Base-by-base conservation (phyloP, 2,329 filamentous ascomycete species). In the Aquanectria penicillioides region DNA sequence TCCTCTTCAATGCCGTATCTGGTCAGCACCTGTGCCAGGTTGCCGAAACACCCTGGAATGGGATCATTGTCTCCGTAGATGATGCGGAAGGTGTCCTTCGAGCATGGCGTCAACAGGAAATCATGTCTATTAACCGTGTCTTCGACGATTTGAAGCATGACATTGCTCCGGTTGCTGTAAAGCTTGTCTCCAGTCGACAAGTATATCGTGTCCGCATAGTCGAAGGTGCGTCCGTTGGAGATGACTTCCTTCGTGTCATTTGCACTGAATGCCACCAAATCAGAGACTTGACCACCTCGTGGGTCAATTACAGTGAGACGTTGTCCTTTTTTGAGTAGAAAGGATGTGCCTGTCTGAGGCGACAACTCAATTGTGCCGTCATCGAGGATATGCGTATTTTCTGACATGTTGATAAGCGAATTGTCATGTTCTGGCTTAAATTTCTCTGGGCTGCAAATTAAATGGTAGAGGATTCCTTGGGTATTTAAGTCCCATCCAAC, bases 51-150 rank as follows among this genome's bases (percentile, higher is more conserved):
- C 3, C 48, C 48, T 11, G 26, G 36, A 12, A 37, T 37, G 3
- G 48, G 48, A 29, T 52, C 48, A 12, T 29, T n/a, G 37, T 52
- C 48, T 13, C 28, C 37, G 22, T 52, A 52, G 20, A 52, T 34
- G 29, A 52, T 52, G n/a, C 48, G 48, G 34, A 52, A 52, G 2
- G 48, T 52, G 28, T 52, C 48, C 29, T 34, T 52, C 5, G 48
- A 52, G 28, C 36, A 52, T 10, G 37, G 37, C 3, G 48, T 52
- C 20, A 52, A 15, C 13, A 52, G 20, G 10, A 52, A 52, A 8
- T 52, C 48, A 11, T 52, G 37, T 18, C 37, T 49, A 22, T 34
- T 22, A 4, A 28, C 23, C 3, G 46, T 49, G n/a, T 49, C 46
- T n/a, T 49, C 33, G 31, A 49, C 33, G 25, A 49, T 49, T 3